These are phyloP conservation scores for Candolleomyces aberdarensis DNA, from an alignment of 768 basidiomycete species.

Conservation along the genomic window DNA sequence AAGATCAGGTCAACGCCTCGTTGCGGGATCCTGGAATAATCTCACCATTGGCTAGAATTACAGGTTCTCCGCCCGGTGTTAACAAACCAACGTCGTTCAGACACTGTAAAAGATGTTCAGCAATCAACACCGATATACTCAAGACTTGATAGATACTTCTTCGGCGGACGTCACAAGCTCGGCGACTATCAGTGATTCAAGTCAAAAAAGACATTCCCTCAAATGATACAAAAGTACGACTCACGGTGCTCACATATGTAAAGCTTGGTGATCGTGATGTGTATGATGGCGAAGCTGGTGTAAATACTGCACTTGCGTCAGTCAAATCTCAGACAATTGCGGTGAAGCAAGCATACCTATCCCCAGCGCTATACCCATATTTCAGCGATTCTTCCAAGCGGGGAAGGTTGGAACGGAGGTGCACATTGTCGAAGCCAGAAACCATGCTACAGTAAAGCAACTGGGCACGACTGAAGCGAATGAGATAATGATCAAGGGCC, in stretches of 20 bases:
- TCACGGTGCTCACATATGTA: conserved; percentile 61
- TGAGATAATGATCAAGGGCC: conserved; percentile 5
- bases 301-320: conserved; percentile 44
- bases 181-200: conserved; percentile 38
- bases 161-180: conserved; percentile 57
- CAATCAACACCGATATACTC: not conserved
- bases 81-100: conserved; percentile 53
- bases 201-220: not conserved
- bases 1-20: not conserved
- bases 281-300: conserved; percentile 57
- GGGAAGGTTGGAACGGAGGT: conserved; percentile 59
- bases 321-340: not conserved
- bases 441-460: conserved; percentile 61
- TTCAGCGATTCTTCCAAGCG: conserved; percentile 61
- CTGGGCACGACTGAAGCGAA: conserved; percentile 48
- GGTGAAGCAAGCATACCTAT: conserved; percentile 40
- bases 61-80: conserved; percentile 52
- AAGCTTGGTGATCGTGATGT: conserved; percentile 49
- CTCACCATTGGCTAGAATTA: conserved; percentile 52
- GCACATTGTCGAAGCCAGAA: conserved; percentile 64
- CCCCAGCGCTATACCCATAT: conserved; percentile 64
- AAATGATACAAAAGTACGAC: not conserved
- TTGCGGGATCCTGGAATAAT: not conserved
- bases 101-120: conserved; percentile 35
- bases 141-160: conserved; percentile 41